Conservation (phyloP, 2,329 filamentous ascomycete genomes). For the Cladophialophora yegresii region DNA sequence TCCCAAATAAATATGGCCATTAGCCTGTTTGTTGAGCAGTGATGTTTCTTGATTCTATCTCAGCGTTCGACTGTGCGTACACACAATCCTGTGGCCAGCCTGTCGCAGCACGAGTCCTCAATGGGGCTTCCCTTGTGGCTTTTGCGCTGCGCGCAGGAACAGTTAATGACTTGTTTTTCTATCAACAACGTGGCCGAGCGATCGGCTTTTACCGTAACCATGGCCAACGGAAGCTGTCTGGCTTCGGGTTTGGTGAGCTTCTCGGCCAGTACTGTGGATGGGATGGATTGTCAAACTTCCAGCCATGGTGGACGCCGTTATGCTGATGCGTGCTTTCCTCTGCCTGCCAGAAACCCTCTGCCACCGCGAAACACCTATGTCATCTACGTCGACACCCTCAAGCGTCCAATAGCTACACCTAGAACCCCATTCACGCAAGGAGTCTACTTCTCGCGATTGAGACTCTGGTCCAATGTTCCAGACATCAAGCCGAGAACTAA, state of each 20-base stretch:
- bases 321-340: conserved; percentile 38
- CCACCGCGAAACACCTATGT: conserved; percentile 20
- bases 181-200: conserved; percentile 39
- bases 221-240: conserved; percentile 39
- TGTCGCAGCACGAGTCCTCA: conserved; percentile 37
- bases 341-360: conserved; percentile 41
- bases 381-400: conserved; percentile 7
- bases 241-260: conserved; percentile 38
- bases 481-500: conserved; percentile 24
- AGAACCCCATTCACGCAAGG: conserved; percentile 16
- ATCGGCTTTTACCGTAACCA: conserved; percentile 41
- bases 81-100: conserved; percentile 26
- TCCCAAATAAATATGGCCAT: conserved; percentile 43
- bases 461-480: conserved; percentile 27
- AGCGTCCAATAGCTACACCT: conserved; percentile 2
- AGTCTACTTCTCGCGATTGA: conserved; percentile 31
- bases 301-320: conserved; percentile 37
- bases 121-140: conserved; percentile 39
- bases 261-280: conserved; percentile 33
- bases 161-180: conserved; percentile 40
- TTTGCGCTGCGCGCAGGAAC: conserved; percentile 41
- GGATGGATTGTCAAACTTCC: conserved; percentile 38
- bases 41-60: conserved; percentile 39
- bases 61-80: conserved; percentile 38
- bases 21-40: conserved; percentile 41